Conservation (phyloP, 139 green algal genomes). For the Medakamo hakoo region DNA sequence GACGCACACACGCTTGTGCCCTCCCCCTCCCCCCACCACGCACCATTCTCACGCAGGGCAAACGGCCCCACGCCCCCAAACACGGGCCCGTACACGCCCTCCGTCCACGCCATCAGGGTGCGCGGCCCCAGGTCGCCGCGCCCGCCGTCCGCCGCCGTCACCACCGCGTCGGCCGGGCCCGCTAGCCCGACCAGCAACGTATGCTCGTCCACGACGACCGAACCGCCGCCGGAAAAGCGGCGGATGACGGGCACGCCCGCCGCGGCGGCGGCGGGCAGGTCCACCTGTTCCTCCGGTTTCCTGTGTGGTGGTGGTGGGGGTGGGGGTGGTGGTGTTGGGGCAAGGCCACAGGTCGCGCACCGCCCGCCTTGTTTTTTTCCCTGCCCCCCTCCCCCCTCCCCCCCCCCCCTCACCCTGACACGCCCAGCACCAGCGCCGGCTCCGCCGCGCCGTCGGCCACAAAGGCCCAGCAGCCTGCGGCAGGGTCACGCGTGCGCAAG, state of each 20-base stretch:
- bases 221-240: conserved; percentile 89
- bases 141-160: too few species aligned
- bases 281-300: conserved; percentile 57
- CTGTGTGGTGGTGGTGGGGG: conserved; percentile 15
- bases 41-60: conserved; percentile 55
- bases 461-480: conserved; percentile 61
- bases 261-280: conserved; percentile 29
- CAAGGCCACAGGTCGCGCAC: background rate
- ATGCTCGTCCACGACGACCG: conserved; percentile 79
- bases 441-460: conserved; percentile 64
- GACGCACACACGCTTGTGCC: background rate
- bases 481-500: conserved; percentile 37
- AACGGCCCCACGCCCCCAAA: conserved; percentile 50
- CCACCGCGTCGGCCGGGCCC: conserved; percentile 22
- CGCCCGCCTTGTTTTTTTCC: background rate
- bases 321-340: too few species aligned
- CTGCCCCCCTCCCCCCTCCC: background rate
- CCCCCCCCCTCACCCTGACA: conserved; percentile 54
- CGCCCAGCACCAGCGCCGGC: conserved; percentile 69
- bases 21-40: background rate
- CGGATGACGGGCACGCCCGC: conserved; percentile 48
- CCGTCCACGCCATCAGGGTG: conserved; percentile 84
- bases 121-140: conserved; percentile 58
- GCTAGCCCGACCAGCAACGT: conserved; percentile 54
- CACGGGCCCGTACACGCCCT: conserved; percentile 49